Evolutionary conservation across 768 basidiomycete genomes (phyloP).

Genomic region (Austroboletus eburneus): DNA sequence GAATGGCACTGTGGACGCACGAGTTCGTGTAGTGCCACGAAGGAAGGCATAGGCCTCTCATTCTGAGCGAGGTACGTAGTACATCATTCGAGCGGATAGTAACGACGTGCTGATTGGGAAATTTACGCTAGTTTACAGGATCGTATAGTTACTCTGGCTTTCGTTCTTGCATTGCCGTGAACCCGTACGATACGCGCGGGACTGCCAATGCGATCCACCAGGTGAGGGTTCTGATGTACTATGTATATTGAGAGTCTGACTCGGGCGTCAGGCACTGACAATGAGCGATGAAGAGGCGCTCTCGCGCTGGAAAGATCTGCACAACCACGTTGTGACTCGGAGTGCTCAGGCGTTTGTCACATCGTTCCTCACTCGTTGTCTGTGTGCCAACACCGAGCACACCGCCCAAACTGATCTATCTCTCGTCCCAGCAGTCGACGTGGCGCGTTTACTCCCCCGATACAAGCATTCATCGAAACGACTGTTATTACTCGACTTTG

Average conservation of each 20-base stretch:
- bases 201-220: too few species aligned
- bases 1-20: conserved; percentile 80
- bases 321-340: too few species aligned
- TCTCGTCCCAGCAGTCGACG: conserved; percentile 37
- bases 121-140: conserved; percentile 82
- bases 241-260: not conserved
- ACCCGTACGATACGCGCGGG: conserved; percentile 84
- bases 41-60: conserved; percentile 58
- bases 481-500: conserved; percentile 71
- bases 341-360: conserved; percentile 83
- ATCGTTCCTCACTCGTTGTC: conserved; percentile 69
- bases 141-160: conserved; percentile 85
- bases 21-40: conserved; percentile 88
- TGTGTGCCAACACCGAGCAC: conserved; percentile 72
- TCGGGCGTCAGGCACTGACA: conserved; percentile 50
- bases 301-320: too few species aligned
- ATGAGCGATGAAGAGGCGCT: conserved; percentile 72
- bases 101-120: too few species aligned
- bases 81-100: too few species aligned
- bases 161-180: conserved; percentile 79
- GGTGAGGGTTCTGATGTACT: conserved; percentile 31
- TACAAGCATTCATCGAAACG: conserved; percentile 64
- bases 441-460: conserved; percentile 52
- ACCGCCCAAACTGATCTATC: too few species aligned
- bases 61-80: conserved; percentile 74